Evolutionary conservation across 192 early-diverging fungal species (phyloP).

Genomic region (Coemansia sp.): DNA sequence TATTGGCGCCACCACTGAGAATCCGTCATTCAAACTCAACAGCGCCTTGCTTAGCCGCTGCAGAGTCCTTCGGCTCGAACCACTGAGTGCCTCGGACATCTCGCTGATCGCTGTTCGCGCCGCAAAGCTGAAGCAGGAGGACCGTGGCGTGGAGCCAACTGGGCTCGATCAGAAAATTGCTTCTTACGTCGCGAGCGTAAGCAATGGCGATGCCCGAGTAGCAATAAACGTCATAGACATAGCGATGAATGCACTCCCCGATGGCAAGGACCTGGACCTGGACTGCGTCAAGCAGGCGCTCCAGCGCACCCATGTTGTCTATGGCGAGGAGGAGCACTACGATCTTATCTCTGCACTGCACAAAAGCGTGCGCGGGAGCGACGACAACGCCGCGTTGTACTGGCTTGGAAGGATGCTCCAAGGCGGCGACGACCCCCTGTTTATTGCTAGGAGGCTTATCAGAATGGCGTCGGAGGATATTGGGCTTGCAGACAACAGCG

Average conservation of each 20-base stretch:
- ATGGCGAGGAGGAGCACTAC: constrained; percentile 89
- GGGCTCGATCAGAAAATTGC: constrained; percentile 45
- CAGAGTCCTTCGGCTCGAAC: constrained; percentile 72
- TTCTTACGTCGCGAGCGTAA: constrained; percentile 60
- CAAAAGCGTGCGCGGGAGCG: constrained; percentile 85
- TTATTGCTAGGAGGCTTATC: constrained; percentile 76
- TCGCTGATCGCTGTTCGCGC: constrained; percentile 64
- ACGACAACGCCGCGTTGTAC: constrained; percentile 77
- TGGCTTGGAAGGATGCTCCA: constrained; percentile 91
- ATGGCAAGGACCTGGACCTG: constrained; percentile 29
- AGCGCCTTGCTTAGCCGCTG: constrained; percentile 77
- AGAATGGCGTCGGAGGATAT: constrained; percentile 87
- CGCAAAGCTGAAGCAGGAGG: constrained; percentile 54
- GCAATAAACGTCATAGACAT: constrained; percentile 39
- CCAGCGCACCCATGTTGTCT: constrained; percentile 77
- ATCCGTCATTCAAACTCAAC: constrained; percentile 84
- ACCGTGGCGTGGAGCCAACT: constrained; percentile 14
- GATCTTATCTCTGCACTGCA: constrained; percentile 88
- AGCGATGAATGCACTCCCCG: constrained; percentile 31
- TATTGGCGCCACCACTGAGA: constrained; percentile 80
- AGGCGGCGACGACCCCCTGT: constrained; percentile 88
- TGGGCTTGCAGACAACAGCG: constrained; percentile 79
- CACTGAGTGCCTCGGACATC: constrained; percentile 62
- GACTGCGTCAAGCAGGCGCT: constrained; percentile 69
- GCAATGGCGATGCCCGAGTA: constrained; percentile 71